A percentile compares a stretch with the other conserved stretches of the same genome.
Evolutionary conservation across 2,329 filamentous ascomycete species (phyloP).

Genomic region (Pseudocercospora pini-densiflorae): DNA sequence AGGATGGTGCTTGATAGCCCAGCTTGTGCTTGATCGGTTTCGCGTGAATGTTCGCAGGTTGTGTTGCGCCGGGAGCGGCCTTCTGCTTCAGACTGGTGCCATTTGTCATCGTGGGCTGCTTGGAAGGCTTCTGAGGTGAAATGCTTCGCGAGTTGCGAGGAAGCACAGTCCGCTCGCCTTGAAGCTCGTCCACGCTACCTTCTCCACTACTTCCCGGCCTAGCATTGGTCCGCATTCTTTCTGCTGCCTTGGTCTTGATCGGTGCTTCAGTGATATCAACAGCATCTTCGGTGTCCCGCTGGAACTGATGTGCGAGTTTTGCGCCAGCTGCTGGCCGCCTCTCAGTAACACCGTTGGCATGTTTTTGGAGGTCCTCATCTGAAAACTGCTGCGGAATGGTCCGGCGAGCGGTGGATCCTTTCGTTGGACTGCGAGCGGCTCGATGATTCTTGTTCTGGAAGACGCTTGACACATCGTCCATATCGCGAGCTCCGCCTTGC

Average conservation of each 20-base stretch:
- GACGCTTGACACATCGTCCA: not conserved
- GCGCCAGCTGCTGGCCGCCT: not conserved
- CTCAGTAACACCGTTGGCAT: not conserved
- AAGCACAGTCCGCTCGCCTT: conserved; percentile 10
- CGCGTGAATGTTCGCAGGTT: not conserved
- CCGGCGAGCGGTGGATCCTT: not conserved
- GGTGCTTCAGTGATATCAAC: not conserved
- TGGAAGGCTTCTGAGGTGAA: not conserved
- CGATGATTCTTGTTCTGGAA: not conserved
- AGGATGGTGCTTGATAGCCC: not conserved
- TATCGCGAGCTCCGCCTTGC: not conserved
- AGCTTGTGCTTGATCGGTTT: not conserved
- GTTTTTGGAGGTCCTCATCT: not conserved
- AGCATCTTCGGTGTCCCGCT: not conserved
- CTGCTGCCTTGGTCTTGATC: not conserved
- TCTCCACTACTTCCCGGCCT: not conserved
- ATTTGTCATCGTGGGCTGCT: not conserved
- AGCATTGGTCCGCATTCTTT: not conserved
- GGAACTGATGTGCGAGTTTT: not conserved
- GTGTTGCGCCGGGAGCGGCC: not conserved
- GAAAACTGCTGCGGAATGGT: not conserved
- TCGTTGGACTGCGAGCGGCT: not conserved
- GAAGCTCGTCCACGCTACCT: conserved; percentile 17
- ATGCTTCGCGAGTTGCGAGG: not conserved
- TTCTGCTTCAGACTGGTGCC: not conserved